phyloP scores from a whole-genome alignment of 1,284 basidiomycete genomes.

The Austroboletus novae-zelandiae region DNA sequence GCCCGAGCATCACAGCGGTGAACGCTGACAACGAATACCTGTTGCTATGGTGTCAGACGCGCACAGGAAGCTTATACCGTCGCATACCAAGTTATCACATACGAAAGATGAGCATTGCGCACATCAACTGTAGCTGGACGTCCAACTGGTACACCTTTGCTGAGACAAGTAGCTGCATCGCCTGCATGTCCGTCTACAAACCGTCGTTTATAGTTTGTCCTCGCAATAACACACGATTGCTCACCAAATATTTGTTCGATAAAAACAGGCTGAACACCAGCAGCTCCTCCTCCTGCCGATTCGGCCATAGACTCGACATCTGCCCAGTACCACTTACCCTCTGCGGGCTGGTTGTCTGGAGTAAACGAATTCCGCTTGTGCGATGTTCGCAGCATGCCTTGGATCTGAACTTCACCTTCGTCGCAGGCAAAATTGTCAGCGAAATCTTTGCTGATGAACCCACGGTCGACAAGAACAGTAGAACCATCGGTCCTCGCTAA shows the following conservation, averaged over 20 bases:
- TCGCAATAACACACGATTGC: constrained; percentile 24
- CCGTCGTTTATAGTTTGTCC: constrained; percentile 7
- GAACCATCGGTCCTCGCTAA: constrained; percentile 73
- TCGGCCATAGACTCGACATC: constrained; percentile 83
- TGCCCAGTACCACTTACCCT: constrained; percentile 90
- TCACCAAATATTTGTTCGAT: constrained; percentile 84
- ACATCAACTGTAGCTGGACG: constrained; percentile 84
- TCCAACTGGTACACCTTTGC: constrained; percentile 83
- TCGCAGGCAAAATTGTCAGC: constrained; percentile 36
- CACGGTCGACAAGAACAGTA: constrained; percentile 88
- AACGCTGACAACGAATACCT: constrained; percentile 75
- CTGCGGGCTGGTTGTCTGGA: constrained; percentile 81
- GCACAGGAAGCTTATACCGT: constrained; percentile 1
- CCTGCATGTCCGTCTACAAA: constrained; percentile 74
- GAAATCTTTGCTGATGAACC: constrained; percentile 78
- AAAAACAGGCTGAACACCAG: constrained; percentile 79
- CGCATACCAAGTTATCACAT: constrained; percentile 89
- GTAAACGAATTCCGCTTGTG: constrained; percentile 78
- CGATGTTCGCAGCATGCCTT: constrained; percentile 75
- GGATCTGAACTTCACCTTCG: constrained; percentile 60
- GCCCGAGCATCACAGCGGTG: constrained; percentile 42
- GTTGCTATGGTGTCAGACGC: constrained; percentile 4
- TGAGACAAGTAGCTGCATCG: constrained; percentile 62
- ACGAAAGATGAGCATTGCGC: constrained; percentile 93
- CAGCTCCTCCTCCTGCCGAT: constrained; percentile 68